These are phyloP conservation scores for Diaporthe citrichinensis DNA, from an alignment of 2,329 filamentous ascomycete species.

Conservation along the genomic window DNA sequence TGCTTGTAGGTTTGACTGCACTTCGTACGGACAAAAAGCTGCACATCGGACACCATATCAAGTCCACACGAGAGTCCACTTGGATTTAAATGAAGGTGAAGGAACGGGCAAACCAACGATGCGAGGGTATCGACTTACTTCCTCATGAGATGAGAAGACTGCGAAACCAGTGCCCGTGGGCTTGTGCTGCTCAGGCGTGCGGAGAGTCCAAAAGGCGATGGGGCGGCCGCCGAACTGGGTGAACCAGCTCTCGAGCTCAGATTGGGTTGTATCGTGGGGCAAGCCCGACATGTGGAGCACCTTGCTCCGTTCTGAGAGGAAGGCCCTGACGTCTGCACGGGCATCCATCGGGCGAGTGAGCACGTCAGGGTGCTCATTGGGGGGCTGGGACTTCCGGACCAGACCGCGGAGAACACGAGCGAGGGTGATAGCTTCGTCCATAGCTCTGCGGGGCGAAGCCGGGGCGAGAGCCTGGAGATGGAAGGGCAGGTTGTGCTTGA, in stretches of 20 bases:
- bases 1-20: slow-evolving; percentile 23
- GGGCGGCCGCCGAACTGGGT: slow-evolving; percentile 98
- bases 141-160: slow-evolving; percentile 98
- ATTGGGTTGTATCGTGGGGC: slow-evolving; percentile 98
- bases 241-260: slow-evolving; percentile 99
- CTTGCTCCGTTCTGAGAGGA: slow-evolving; percentile 96
- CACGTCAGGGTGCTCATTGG: slow-evolving; percentile 94
- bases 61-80: slow-evolving; percentile 23
- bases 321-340: slow-evolving; percentile 94
- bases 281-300: slow-evolving; percentile 98
- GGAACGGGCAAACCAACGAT: slow-evolving; percentile 37
- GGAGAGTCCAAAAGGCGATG: slow-evolving; percentile 98
- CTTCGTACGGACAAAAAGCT: slow-evolving; percentile 15
- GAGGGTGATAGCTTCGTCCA: slow-evolving; percentile 97
- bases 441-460: slow-evolving; percentile 93
- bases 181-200: slow-evolving; percentile 98
- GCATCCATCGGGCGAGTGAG: slow-evolving; percentile 97
- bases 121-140: slow-evolving; percentile 73
- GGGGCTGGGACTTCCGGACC: slow-evolving; percentile 95
- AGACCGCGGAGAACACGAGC: slow-evolving; percentile 92
- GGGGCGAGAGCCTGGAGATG: slow-evolving; percentile 96
- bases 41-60: slow-evolving; percentile 12
- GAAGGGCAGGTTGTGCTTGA: slow-evolving; percentile 99
- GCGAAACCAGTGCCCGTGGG: slow-evolving; percentile 99
- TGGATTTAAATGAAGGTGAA: slow-evolving; percentile 29